These are phyloP conservation scores for Leccinellum luteum DNA, from an alignment of 768 basidiomycete genomes.

Conservation along the genomic window DNA sequence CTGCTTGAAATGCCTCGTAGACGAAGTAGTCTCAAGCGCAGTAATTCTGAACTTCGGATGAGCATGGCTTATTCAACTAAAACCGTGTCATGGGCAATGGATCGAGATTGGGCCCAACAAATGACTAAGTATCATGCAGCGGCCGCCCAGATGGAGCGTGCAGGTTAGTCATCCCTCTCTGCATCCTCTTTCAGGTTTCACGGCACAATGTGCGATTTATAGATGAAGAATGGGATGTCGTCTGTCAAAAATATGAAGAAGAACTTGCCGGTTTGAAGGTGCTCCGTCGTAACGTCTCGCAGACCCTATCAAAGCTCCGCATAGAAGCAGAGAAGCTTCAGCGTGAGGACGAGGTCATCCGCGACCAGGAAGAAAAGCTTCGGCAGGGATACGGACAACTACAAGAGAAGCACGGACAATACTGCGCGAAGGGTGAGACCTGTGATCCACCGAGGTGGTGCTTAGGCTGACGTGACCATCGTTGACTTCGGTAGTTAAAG, in stretches of 20 bases:
- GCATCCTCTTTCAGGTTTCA: neutral
- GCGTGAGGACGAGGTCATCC: slow-evolving; percentile 40
- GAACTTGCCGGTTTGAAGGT: slow-evolving; percentile 59
- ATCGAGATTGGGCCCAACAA: slow-evolving; percentile 56
- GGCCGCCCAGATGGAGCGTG: slow-evolving; percentile 39
- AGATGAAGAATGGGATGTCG: slow-evolving; percentile 62
- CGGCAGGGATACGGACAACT: slow-evolving; percentile 38
- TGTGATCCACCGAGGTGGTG: neutral
- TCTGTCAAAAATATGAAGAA: slow-evolving; percentile 55
- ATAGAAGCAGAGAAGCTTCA: slow-evolving; percentile 41
- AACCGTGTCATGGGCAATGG: slow-evolving; percentile 75
- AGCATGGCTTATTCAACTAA: slow-evolving; percentile 54
- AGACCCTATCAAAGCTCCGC: slow-evolving; percentile 38
- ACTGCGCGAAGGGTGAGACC: slow-evolving; percentile 40
- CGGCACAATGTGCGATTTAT: slow-evolving; percentile 7
- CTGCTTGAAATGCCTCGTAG: slow-evolving; percentile 41
- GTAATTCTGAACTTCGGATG: slow-evolving; percentile 43
- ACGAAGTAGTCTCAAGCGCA: slow-evolving; percentile 65
- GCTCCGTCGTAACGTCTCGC: slow-evolving; percentile 52
- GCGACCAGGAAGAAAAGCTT: slow-evolving; percentile 40
- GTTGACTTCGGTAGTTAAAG: slow-evolving; percentile 32
- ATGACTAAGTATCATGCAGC: slow-evolving; percentile 47
- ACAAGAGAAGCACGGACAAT: slow-evolving; percentile 40
- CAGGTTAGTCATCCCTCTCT: slow-evolving; percentile 29
- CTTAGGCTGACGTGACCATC: slow-evolving; percentile 6